Base-by-base conservation (phyloP, 805 yeast genomes). In the Nakazawaea molendinolei region DNA sequence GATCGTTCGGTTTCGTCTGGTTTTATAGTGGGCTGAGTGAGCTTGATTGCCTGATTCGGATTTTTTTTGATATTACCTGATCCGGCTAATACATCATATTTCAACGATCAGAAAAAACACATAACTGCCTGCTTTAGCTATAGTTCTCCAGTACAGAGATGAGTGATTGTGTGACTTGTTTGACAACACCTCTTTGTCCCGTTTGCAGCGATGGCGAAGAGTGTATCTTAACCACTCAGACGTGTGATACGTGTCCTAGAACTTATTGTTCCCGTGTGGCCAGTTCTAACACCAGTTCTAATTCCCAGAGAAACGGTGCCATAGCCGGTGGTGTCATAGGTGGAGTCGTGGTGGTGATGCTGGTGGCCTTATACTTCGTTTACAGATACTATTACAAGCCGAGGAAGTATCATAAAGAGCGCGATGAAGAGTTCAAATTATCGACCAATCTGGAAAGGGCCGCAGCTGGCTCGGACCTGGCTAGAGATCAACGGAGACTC, bases 311-410 rank as follows among this genome's bases (percentile, higher is more conserved):
- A 13, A 27, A 27, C 14, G 80, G 86, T 5, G 85, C 78, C 5
- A 69, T 80, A 15, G 83, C 79, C 0, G 90, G 87, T 16, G 89
- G 87, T 18, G 77, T 79, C 1, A 69, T 76, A 2, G 89, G 84
- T 14, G 79, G 82, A 13, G 64, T 60, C 2, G 46, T 73, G 1
- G 41, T 71, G 4, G 49, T 65, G 1, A 49, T 57, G 8, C 45
- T 63, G 2, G 42, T 62, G 19, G 46, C 62, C 17, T 60, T 68
- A 43, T 64, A 51, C 33, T 51, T 66, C 19, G 61, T 69, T 39
- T 61, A 67, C 43, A 63, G 54, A 44, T 65, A 58, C 47, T 67
- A 69, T 63, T 60, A 58, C 42, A 61, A 58, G 44, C 50, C 48
- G 43, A 45, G 52, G 37, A 41, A 53, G 29, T 51, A 61, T 46